Percentiles rank a stretch among this genome's conserved stretches.
Conservation (phyloP, 257 asterid species). For the Fraxinus quadrangulata region DNA sequence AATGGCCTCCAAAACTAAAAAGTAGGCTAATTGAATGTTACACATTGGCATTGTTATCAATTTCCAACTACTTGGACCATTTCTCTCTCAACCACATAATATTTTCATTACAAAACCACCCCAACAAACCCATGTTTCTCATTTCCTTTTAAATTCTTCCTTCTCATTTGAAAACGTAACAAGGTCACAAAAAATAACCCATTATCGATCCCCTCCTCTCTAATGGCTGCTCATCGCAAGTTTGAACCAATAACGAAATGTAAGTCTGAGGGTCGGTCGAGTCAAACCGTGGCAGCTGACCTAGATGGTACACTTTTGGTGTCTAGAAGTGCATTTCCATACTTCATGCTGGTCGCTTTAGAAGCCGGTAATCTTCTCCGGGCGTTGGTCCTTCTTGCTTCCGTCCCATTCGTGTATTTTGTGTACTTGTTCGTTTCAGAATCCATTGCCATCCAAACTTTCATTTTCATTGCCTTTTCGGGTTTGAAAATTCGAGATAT, state of each 20-base stretch:
- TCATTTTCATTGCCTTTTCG: slow-evolving; percentile 60
- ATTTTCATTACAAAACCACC: slow-evolving; percentile 38
- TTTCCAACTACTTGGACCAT: slow-evolving; percentile 55
- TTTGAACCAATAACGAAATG: slow-evolving; percentile 66
- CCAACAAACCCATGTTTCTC: slow-evolving; percentile 38
- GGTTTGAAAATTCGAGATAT: slow-evolving; percentile 73
- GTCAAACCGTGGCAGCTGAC: slow-evolving; percentile 74
- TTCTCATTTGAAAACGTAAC: slow-evolving; percentile 16
- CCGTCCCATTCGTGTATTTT: slow-evolving; percentile 61
- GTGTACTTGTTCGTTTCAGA: slow-evolving; percentile 62
- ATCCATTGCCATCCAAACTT: slow-evolving; percentile 45
- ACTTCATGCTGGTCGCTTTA: slow-evolving; percentile 76
- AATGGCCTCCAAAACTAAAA: slow-evolving; percentile 55
- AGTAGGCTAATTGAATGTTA: slow-evolving; percentile 81
- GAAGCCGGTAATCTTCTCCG: slow-evolving; percentile 82
- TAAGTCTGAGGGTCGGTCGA: slow-evolving; percentile 45
- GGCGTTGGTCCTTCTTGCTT: slow-evolving; percentile 53
- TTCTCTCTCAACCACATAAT: slow-evolving; percentile 48
- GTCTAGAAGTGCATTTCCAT: slow-evolving; percentile 68
- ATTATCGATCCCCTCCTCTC: not conserved
- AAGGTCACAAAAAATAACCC: slow-evolving; percentile 24
- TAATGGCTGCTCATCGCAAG: slow-evolving; percentile 49
- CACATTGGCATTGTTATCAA: slow-evolving; percentile 31
- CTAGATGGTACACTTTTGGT: slow-evolving; percentile 79
- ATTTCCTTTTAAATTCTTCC: slow-evolving; percentile 55